Evolutionary conservation across 2,329 filamentous ascomycete genomes (phyloP), one percentile per base, ranked within the genome.

Genomic region (Penicillium rolfsii): DNA sequence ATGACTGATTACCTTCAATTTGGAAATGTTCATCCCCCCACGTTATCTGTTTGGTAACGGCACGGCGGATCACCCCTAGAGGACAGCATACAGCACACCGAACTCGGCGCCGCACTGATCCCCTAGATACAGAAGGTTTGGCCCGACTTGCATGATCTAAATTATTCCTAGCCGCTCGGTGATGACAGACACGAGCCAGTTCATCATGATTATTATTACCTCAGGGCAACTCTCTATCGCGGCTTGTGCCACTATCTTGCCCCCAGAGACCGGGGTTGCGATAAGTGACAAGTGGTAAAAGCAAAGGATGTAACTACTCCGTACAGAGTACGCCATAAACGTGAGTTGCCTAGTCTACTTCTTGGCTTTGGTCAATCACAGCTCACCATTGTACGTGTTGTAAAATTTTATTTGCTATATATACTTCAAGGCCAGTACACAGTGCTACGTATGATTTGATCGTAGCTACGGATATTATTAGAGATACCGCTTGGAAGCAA

Each of bases 111-210:
- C 30, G 48, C 48, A 50, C 30, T 49, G 46, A 49, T 49, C 24
- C 22, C 43, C 5, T 26, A 49, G 28, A 28, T n/a, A 49, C n/a
- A 46, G 43, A 16, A 46, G 12, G 16, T 55, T 57, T 43, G 58
- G 16, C 38, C 26, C 40, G 35, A 16, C 26, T 41, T 57, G 48
- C 53, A 60, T 57, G 41, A 50, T 45, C 36, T 36, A 49, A 52
- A 26, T 26, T 14, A 26, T 26, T 14, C 52, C 41, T n/a, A 22
- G 36, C 30, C 24, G 26, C n/a, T 30, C 45, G 16, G 45, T 28
- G 50, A 54, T 55, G 55, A 50, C 55, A 49, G 55, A 54, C 49
- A 57, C 49, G 41, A 54, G 40, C 14, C 26, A 14, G 16, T 26
- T 57, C 54, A 57, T 59, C 48, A 26, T 30, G 6, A 30, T n/a